Percentiles rank a stretch among this genome's conserved stretches.
Conservation (phyloP, 257 asterid species). For the Capsicum baccatum region DNA sequence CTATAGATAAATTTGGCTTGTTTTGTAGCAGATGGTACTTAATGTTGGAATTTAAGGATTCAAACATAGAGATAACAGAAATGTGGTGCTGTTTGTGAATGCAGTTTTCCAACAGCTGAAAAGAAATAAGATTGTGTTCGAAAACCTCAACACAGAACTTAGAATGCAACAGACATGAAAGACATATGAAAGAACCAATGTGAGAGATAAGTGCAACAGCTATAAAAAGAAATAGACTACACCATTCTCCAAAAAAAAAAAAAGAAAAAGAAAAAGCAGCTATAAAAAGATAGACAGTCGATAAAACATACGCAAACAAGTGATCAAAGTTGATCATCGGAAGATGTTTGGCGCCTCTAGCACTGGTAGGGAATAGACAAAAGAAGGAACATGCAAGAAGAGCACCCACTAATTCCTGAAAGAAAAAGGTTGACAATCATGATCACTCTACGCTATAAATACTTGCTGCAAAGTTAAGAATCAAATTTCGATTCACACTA, state of each 20-base stretch:
- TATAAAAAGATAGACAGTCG: conserved; percentile 24
- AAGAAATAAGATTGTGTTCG: conserved; percentile 4
- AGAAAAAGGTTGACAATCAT: conserved; percentile 27
- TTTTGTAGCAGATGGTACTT: not conserved
- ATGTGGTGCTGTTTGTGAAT: not conserved
- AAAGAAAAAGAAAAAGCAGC: not conserved
- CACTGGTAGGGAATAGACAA: conserved; percentile 74
- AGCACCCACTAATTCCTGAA: conserved; percentile 91
- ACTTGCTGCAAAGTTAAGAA: conserved; percentile 21
- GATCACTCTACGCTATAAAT: conserved; percentile 18
- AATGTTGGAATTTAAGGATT: not conserved
- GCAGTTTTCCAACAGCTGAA: conserved; percentile 1
- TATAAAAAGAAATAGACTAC: conserved; percentile 14
- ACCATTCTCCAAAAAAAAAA: not conserved
- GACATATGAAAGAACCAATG: not conserved
- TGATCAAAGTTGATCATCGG: conserved; percentile 76
- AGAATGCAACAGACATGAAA: not conserved
- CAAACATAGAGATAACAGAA: not conserved
- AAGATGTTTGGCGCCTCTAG: conserved; percentile 76
- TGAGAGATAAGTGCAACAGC: not conserved
- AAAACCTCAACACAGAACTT: conserved; percentile 3
- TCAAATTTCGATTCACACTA: not conserved
- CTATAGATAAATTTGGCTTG: not conserved
- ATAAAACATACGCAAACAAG: conserved; percentile 77
- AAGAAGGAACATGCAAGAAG: conserved; percentile 84